Conservation (phyloP, 108 stramenopile genomes). For the Fragilariopsis cylindrus region DNA sequence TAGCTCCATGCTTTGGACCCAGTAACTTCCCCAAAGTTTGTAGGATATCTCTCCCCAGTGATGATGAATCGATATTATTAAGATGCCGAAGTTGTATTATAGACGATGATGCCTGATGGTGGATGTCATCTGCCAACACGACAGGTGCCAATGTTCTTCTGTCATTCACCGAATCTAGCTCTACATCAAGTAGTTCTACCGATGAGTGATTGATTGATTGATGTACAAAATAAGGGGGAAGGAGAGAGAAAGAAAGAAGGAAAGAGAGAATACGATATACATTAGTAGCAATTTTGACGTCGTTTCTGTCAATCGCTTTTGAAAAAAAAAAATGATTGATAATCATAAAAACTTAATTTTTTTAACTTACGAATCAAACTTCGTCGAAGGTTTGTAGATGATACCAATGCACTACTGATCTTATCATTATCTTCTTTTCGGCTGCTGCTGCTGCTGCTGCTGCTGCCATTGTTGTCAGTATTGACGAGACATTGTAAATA, state of each 20-base stretch:
- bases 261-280: not conserved
- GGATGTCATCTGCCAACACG: not conserved
- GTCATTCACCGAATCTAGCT: constrained; percentile 16
- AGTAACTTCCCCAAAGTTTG: constrained; percentile 14
- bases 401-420: constrained; percentile 2
- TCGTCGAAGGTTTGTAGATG: constrained; percentile 3
- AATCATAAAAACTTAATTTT: not conserved
- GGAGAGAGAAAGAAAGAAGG: not conserved
- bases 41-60: constrained; percentile 16
- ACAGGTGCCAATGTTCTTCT: not conserved
- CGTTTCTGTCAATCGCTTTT: not conserved
- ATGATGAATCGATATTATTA: not conserved
- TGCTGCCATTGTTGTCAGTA: not conserved
- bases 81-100: not conserved
- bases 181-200: constrained; percentile 26
- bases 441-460: not conserved
- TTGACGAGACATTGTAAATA: constrained; percentile 8
- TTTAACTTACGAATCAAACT: constrained; percentile 26
- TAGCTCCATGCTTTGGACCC: constrained; percentile 28
- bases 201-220: not conserved
- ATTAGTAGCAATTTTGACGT: not conserved
- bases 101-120: not conserved
- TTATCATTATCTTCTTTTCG: not conserved
- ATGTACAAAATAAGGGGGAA: not conserved
- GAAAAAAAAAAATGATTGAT: not conserved